Base-by-base conservation (phyloP, 164 flowering plant genomes). In the Umbilicus rupestris region DNA sequence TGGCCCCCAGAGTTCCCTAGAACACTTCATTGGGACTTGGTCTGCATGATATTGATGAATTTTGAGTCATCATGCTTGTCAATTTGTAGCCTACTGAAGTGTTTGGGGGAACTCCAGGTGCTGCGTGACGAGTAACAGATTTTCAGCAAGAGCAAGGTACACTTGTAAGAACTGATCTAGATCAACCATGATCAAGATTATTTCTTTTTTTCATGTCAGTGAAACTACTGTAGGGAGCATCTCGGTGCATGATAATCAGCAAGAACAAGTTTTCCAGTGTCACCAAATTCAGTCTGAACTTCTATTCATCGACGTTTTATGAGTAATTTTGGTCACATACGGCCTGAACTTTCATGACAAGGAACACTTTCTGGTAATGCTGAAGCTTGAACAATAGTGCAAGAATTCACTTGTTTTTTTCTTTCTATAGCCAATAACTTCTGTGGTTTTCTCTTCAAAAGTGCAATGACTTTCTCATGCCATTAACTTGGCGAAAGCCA, bases 21-120 rank as follows among this genome's bases (percentile, higher is more conserved):
- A 26, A 55, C 31, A 55, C 60, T 55, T 55, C 19, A 55, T 14
- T 24, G 31, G 60, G 60, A 55, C 60, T 26, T 26, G 33, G 7
- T 28, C 33, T 10, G 60, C 31, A 41, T 35, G 37, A 35, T 35
- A 7, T 35, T 35, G 37, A 5, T 35, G 37, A 35, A 15, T 2
- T 4, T 45, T 17, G 16, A 17, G 49, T 45, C 49, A n/a, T 16
- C 49, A 0, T 45, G 49, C 16, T 45, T 15, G 49, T 45, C 49
- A 45, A 45, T 17, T 7, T 45, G 49, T 15, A 45, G 49, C 49
- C 49, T 15, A 28, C 63, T 58, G 35, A 58, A 58, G 63, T 58
- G 33, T 58, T 58, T 58, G 63, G 35, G 35, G 63, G 63, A 58
- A 28, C 63, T 58, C 63, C 63, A 12, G 63, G 17, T 58, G 35